Evolutionary conservation across 768 basidiomycete genomes (phyloP).

Genomic region (Phylloporus arenicola): DNA sequence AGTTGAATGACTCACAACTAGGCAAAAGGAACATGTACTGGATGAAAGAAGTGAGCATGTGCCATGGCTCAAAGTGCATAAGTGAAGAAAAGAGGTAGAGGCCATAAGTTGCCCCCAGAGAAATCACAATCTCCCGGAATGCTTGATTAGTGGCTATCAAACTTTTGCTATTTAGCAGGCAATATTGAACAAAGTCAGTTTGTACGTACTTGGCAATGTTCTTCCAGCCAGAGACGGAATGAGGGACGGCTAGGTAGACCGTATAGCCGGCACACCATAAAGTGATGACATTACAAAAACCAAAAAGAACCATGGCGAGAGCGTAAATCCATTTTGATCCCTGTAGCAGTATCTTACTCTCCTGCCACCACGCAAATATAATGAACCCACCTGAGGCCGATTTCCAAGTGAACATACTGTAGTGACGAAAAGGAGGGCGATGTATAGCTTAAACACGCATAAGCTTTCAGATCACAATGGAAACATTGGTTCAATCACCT

Average conservation of each 20-base stretch:
- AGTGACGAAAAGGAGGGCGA: slow-evolving; percentile 76
- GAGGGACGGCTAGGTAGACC: slow-evolving; percentile 78
- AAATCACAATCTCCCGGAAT: slow-evolving; percentile 81
- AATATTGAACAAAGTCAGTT: neutral
- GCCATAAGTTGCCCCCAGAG: slow-evolving; percentile 70
- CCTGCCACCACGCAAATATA: slow-evolving; percentile 2
- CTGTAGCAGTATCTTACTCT: slow-evolving; percentile 26
- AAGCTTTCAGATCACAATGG: slow-evolving; percentile 15
- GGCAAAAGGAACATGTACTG: slow-evolving; percentile 92
- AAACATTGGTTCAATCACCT: slow-evolving; percentile 25
- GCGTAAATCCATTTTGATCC: slow-evolving; percentile 86
- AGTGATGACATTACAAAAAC: slow-evolving; percentile 70
- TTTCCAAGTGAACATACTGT: slow-evolving; percentile 88
- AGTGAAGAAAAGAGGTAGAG: slow-evolving; percentile 83
- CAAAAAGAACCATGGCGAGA: slow-evolving; percentile 71
- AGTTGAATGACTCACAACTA: slow-evolving; percentile 42
- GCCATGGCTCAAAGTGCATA: slow-evolving; percentile 94
- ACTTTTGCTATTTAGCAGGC: slow-evolving; percentile 34
- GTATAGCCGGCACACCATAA: slow-evolving; percentile 90
- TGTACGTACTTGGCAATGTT: slow-evolving; percentile 58
- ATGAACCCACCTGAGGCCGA: slow-evolving; percentile 55
- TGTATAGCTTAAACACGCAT: slow-evolving; percentile 53
- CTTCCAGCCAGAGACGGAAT: slow-evolving; percentile 70
- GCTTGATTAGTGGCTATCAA: slow-evolving; percentile 61
- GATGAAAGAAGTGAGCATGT: slow-evolving; percentile 89